Evolutionary conservation across 1,139 yeast genomes (phyloP).

Genomic region (Saccharomyces hybrid): DNA sequence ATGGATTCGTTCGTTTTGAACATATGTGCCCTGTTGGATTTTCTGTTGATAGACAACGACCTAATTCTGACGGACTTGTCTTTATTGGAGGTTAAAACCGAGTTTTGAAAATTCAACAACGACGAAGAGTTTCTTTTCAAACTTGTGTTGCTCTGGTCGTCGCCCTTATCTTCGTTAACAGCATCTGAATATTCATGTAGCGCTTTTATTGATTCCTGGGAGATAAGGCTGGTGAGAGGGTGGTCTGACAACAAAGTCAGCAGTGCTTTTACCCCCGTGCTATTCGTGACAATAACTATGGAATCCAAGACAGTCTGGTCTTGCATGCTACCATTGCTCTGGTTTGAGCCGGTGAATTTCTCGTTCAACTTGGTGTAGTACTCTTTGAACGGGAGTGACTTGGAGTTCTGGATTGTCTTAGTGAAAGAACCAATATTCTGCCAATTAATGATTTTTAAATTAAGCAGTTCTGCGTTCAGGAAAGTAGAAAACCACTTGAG

Average conservation of each 20-base stretch:
- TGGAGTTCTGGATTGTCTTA: slow-evolving; percentile 10
- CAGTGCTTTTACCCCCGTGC: slow-evolving; percentile 31
- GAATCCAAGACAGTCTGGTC: slow-evolving; percentile 16
- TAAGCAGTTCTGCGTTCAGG: slow-evolving; percentile 17
- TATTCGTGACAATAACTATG: slow-evolving; percentile 28
- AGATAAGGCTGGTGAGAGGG: slow-evolving; percentile 27
- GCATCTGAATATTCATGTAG: slow-evolving; percentile 13
- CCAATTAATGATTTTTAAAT: slow-evolving; percentile 14
- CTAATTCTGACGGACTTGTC: slow-evolving; percentile 26
- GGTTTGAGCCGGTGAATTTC: slow-evolving; percentile 17
- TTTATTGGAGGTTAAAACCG: slow-evolving; percentile 29
- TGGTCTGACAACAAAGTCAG: slow-evolving; percentile 30
- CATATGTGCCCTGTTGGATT: slow-evolving; percentile 5
- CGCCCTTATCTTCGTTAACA: slow-evolving; percentile 7
- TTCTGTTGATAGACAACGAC: neutral
- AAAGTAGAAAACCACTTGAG: slow-evolving; percentile 31
- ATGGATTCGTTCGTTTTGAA: slow-evolving; percentile 5
- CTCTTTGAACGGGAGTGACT: slow-evolving; percentile 25
- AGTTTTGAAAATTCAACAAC: slow-evolving; percentile 25
- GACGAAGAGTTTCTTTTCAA: slow-evolving; percentile 29
- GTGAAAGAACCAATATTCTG: slow-evolving; percentile 8
- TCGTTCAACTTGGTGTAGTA: slow-evolving; percentile 25
- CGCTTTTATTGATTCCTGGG: slow-evolving; percentile 28
- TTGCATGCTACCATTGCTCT: slow-evolving; percentile 1
- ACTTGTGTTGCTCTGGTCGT: slow-evolving; percentile 19